Conservation (phyloP, 306 rosid species). For the Parietaria judaica region DNA sequence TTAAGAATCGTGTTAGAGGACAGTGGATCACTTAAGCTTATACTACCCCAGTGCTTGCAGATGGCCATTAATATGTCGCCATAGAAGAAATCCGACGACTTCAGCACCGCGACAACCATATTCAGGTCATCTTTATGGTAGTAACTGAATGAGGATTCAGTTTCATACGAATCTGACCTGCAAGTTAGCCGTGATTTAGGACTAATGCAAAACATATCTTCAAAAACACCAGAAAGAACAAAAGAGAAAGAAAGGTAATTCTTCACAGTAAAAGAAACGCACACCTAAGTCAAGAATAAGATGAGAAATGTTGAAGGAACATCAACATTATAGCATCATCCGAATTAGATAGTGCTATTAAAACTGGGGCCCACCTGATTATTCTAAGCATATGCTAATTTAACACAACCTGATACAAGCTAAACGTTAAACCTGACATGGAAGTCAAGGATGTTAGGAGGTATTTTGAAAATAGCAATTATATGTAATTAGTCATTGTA, state of each 20-base stretch:
- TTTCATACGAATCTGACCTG: constrained; percentile 74
- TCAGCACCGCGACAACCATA: constrained; percentile 58
- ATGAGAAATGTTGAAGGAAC: background rate
- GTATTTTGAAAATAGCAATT: background rate
- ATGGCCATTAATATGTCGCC: constrained; percentile 53
- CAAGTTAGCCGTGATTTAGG: constrained; percentile 31
- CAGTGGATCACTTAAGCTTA: constrained; percentile 31
- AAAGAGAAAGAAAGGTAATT: constrained; percentile 11
- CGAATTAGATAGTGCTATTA: background rate
- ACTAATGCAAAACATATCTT: constrained; percentile 11
- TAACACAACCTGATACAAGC: background rate
- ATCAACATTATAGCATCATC: background rate
- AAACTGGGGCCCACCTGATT: background rate
- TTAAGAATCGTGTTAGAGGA: constrained; percentile 19
- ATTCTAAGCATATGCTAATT: background rate
- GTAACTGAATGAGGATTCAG: constrained; percentile 48
- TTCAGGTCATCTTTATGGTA: constrained; percentile 71
- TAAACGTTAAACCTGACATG: background rate
- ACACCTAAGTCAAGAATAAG: background rate
- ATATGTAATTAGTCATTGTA: too few species aligned
- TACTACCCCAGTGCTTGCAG: constrained; percentile 55
- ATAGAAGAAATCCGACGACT: constrained; percentile 45
- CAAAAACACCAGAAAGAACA: background rate
- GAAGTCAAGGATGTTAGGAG: background rate
- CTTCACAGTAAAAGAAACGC: background rate